Evolutionary conservation across 768 basidiomycete species (phyloP).

Genomic region (Pisolithus microcarpus): DNA sequence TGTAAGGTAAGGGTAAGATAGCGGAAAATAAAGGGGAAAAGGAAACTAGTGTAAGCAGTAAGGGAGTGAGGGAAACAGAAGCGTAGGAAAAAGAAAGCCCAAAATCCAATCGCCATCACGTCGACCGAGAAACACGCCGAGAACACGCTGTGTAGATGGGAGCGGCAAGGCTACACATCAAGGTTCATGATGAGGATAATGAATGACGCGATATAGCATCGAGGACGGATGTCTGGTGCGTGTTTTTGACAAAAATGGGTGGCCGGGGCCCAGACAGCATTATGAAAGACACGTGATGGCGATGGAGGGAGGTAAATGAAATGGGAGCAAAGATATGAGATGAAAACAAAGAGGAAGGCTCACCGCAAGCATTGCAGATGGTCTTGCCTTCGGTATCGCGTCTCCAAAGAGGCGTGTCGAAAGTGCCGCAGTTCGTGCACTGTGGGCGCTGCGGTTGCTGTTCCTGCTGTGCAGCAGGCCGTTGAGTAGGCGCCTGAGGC

Average conservation of each 20-base stretch:
- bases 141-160: slow-evolving; percentile 29
- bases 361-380: slow-evolving; percentile 88
- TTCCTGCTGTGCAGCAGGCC: slow-evolving; percentile 15
- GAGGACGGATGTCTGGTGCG: slow-evolving; percentile 21
- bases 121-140: slow-evolving; percentile 25
- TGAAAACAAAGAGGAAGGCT: slow-evolving; percentile 35
- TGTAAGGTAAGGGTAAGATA: slow-evolving; percentile 6
- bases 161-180: slow-evolving; percentile 21
- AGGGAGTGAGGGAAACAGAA: slow-evolving; percentile 22
- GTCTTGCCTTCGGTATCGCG: slow-evolving; percentile 75
- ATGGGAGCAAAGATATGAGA: slow-evolving; percentile 26
- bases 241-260: slow-evolving; percentile 20
- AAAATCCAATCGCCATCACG: slow-evolving; percentile 28
- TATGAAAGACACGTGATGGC: slow-evolving; percentile 34
- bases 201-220: slow-evolving; percentile 26
- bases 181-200: slow-evolving; percentile 1
- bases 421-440: slow-evolving; percentile 73
- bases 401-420: slow-evolving; percentile 77
- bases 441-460: slow-evolving; percentile 30
- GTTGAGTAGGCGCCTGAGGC: slow-evolving; percentile 20
- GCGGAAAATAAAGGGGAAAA: slow-evolving; percentile 3
- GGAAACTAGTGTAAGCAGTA: not conserved
- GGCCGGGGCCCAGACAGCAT: slow-evolving; percentile 26
- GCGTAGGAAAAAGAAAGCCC: slow-evolving; percentile 24
- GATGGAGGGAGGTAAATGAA: slow-evolving; percentile 19